Base-by-base conservation (phyloP, 371 early-diverging fungal genomes). In the Mortierella sp. region DNA sequence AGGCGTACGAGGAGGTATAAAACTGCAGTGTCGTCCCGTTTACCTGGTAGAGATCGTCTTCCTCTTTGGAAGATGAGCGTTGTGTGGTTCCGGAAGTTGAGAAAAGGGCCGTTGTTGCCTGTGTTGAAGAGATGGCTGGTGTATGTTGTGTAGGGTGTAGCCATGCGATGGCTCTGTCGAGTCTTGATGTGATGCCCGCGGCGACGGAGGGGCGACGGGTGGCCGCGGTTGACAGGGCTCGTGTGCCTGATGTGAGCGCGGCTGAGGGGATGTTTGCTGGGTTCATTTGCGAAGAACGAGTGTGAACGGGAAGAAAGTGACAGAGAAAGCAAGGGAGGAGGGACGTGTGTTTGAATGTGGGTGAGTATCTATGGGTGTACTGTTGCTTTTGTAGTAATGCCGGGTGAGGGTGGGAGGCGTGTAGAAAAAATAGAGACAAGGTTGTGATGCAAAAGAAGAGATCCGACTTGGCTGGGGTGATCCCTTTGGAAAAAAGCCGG, bases 1-100 rank as follows among this genome's bases (percentile, higher is more conserved):
- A n/a, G n/a, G n/a, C n/a, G n/a, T n/a, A n/a, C n/a, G n/a, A n/a
- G n/a, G n/a, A n/a, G n/a, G n/a, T n/a, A n/a, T n/a, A n/a, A n/a
- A 50, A n/a, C 50, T 2, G 0, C 0, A 50, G n/a, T n/a, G 10
- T 47, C 22, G 6, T n/a, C n/a, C n/a, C 4, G 19, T n/a, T 19
- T 70, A 76, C 84, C 84, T 79, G 84, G 63, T 83, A 83, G 9
- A 83, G 73, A 31, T 83, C 84, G 1, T 83, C 79, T 43, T 83
- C 84, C 43, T 83, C 84, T 47, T 83, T 79, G 14, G 68, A 68
- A 3, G 74, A 72, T 13, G 68, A 68, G 8, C 76, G 76, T 16
- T 68, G 58, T 10, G 61, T 34, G 1, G 48, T 10, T 10, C 58
- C 52, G 1, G 76, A 72, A 11, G 77, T 82, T 22, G 71, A 71